phyloP scores from a whole-genome alignment of 1,139 yeast genomes.

The Trichomonascaceae sp. region DNA sequence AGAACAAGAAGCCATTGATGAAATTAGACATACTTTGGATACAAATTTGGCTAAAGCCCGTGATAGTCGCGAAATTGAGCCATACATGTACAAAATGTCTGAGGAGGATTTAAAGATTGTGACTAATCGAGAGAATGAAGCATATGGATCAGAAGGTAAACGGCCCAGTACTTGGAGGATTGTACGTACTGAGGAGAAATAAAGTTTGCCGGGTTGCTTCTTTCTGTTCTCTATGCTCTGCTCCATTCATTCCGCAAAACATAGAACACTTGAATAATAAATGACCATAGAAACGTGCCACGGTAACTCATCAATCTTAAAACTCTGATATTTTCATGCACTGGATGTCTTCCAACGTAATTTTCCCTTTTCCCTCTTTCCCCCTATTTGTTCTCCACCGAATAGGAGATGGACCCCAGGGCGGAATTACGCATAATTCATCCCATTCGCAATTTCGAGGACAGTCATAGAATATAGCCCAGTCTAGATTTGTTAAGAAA shows the following conservation, averaged over 20 bases:
- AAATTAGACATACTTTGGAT: conserved; percentile 22
- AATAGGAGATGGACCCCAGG: conserved; percentile 47
- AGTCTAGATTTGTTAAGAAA: conserved; percentile 31
- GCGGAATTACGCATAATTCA: conserved; percentile 48
- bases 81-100: conserved; percentile 20
- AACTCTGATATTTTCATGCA: neutral
- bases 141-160: conserved; percentile 33
- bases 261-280: too few relatives aligned
- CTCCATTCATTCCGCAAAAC: too few relatives aligned
- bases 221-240: neutral
- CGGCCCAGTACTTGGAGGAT: neutral
- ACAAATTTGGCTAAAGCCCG: conserved; percentile 13
- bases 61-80: conserved; percentile 21
- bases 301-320: neutral
- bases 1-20: conserved; percentile 25
- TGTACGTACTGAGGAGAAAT: neutral
- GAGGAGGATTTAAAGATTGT: conserved; percentile 47
- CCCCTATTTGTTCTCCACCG: too few relatives aligned
- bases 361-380: neutral
- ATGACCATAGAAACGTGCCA: too few relatives aligned
- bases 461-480: conserved; percentile 44
- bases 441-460: conserved; percentile 37
- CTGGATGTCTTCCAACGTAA: neutral
- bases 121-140: conserved; percentile 45
- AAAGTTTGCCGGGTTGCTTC: neutral